These are phyloP conservation scores for Metschnikowia proteae DNA, from an alignment of 805 yeast genomes.

Conservation along the genomic window DNA sequence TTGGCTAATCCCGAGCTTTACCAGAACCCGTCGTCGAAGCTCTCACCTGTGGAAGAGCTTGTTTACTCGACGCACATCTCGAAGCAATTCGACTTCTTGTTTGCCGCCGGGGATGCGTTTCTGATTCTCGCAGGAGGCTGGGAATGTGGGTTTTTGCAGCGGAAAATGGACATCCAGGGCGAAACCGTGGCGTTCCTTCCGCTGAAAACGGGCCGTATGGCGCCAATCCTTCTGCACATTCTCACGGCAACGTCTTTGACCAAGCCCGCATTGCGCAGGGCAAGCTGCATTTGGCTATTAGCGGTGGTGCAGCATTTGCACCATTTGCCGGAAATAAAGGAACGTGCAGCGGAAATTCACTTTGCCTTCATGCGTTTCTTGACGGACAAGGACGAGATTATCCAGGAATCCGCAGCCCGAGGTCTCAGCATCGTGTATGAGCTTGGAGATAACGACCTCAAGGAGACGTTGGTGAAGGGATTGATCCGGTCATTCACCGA, in stretches of 20 bases:
- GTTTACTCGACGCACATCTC: constrained; percentile 58
- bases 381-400: constrained; percentile 75
- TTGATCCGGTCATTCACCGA: constrained; percentile 77
- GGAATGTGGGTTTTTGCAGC: constrained; percentile 54
- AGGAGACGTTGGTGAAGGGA: constrained; percentile 69
- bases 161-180: constrained; percentile 53
- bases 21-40: constrained; percentile 13
- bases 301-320: constrained; percentile 76
- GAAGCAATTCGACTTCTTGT: constrained; percentile 71
- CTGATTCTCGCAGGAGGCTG: constrained; percentile 72
- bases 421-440: constrained; percentile 84
- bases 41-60: constrained; percentile 37
- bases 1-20: constrained; percentile 27
- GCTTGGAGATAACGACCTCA: constrained; percentile 60
- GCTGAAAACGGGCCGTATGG: constrained; percentile 17
- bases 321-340: constrained; percentile 36
- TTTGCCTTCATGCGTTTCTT: constrained; percentile 71
- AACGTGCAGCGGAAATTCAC: constrained; percentile 60
- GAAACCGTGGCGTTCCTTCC: constrained; percentile 19
- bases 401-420: constrained; percentile 91
- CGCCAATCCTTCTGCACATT: constrained; percentile 44
- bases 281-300: constrained; percentile 82
- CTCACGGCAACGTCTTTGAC: constrained; percentile 55
- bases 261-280: constrained; percentile 69
- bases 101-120: constrained; percentile 82